Percentiles rank a stretch among this genome's conserved stretches.
Evolutionary conservation across 2,329 filamentous ascomycete species (phyloP).

Genomic region (Cercospora beticola): DNA sequence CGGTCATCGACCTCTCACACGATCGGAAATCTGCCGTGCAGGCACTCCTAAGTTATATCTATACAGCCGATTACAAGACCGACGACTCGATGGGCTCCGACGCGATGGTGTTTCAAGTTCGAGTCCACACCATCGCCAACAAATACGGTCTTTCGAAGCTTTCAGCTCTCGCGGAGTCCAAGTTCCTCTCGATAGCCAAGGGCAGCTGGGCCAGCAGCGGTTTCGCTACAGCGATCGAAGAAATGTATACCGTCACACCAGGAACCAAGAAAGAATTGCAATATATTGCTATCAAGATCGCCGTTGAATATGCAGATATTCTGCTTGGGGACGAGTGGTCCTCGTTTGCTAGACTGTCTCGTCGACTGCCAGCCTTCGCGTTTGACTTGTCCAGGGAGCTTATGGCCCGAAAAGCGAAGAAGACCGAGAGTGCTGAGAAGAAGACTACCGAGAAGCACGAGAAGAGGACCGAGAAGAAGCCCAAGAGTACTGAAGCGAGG

Average conservation of each 20-base stretch:
- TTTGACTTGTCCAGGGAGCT: too few species aligned
- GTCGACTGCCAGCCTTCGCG: too few species aligned
- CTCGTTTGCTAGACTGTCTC: too few species aligned
- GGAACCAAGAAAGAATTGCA: not conserved
- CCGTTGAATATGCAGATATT: not conserved
- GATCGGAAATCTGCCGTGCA: conserved; percentile 9
- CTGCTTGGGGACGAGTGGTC: not conserved
- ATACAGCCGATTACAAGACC: conserved; percentile 1
- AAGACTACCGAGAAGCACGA: too few species aligned
- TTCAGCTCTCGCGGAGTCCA: conserved; percentile 1
- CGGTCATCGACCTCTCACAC: not conserved
- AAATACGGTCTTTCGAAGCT: conserved; percentile 13
- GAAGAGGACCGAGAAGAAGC: too few species aligned
- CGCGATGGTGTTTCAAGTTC: not conserved
- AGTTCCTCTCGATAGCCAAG: not conserved
- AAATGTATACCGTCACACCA: conserved; percentile 3
- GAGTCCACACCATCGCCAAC: conserved; percentile 5
- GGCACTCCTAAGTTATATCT: conserved; percentile 23
- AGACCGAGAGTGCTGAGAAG: too few species aligned
- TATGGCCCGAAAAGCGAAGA: too few species aligned
- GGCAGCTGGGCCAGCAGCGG: not conserved
- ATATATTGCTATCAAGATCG: not conserved
- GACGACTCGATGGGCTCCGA: not conserved
- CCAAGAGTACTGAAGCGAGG: too few species aligned
- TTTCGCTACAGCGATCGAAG: conserved; percentile 10